Base-by-base conservation (phyloP, 164 flowering plant species). In the Euptelea pleiosperma region DNA sequence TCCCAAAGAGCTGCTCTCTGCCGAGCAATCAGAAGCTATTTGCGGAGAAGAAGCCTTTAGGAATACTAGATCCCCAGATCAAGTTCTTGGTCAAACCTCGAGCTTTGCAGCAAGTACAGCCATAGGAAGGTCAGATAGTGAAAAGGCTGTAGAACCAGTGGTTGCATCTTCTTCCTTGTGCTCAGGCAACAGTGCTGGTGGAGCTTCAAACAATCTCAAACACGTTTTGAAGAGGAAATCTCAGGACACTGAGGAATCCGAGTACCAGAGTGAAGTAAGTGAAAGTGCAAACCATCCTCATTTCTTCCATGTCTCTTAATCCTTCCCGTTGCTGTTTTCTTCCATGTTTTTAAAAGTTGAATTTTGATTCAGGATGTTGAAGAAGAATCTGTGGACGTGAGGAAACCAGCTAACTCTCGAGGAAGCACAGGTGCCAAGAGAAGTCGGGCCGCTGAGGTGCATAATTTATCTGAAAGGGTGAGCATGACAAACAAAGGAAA, bases 371-470 rank as follows among this genome's bases (percentile, higher is more conserved):
- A 93, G 99, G 96, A 88, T 68, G 73, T 63, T 58, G 97, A 86
- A 64, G 96, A 86, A 65, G 97, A 93, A 53, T 87, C 89, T 22
- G 62, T 76, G 30, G 85, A 71, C 62, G 79, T 55, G 6, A 83
- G 70, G 57, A 90, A 79, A 68, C 52, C 73, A 24, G 53, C 68
- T 61, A 45, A 68, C 41, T 62, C 70, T 45, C 72, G 82, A 64
- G 75, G 67, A 61, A 72, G 82, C 58, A 8, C 65, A 0, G 73
- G 91, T 29, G 76, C 89, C 33, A 93, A 88, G 85, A 82, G 95
- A 79, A 86, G 89, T 68, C 83, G 99, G 25, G 91, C 93, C 36
- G 97, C 99, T 54, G 99, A 93, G 82, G 96, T 93, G 54, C 99
- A 93, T 67, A 93, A 93, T 72, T 76, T 93, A 61, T 90, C 96